phyloP scores from a whole-genome alignment of 2,329 filamentous ascomycete species.

The Dendrostoma leiphaemia region DNA sequence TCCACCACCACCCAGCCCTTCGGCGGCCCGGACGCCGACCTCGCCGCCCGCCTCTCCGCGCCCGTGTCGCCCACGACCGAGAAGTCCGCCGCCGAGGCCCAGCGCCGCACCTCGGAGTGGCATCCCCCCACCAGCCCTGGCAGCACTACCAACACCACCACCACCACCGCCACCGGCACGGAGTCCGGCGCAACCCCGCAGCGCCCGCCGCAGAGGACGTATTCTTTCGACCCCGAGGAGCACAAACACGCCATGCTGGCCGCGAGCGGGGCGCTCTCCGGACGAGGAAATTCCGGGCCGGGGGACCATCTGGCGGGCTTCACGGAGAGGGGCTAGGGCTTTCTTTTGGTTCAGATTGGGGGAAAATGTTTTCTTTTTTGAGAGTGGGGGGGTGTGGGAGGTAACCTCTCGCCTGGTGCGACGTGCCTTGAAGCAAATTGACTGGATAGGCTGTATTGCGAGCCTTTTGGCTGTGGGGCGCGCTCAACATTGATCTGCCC shows the following conservation, averaged over 20 bases:
- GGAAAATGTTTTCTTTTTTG: neutral
- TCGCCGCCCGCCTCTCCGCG: slow-evolving; percentile 20
- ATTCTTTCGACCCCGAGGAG: slow-evolving; percentile 54
- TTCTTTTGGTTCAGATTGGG: neutral
- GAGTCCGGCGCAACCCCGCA: neutral
- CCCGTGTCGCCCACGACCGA: slow-evolving; percentile 19
- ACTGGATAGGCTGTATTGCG: too few relatives aligned
- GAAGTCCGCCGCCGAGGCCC: slow-evolving; percentile 26
- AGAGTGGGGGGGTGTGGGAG: neutral
- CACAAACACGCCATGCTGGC: slow-evolving; percentile 52
- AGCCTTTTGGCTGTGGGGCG: too few relatives aligned
- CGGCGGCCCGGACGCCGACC: slow-evolving; percentile 18
- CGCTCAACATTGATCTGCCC: too few relatives aligned
- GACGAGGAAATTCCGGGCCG: slow-evolving; percentile 21
- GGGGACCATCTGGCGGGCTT: neutral
- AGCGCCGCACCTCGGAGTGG: slow-evolving; percentile 40
- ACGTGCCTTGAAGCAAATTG: too few relatives aligned
- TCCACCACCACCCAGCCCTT: slow-evolving; percentile 8
- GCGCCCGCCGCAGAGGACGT: slow-evolving; percentile 48
- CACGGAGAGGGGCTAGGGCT: neutral
- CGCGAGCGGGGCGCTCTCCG: slow-evolving; percentile 8
- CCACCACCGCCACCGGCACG: neutral
- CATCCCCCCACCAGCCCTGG: slow-evolving; percentile 32
- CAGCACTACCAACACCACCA: neutral
- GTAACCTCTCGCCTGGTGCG: too few relatives aligned